Evolutionary conservation across 345 rosid genomes (phyloP).

Genomic region (Eucalyptus pumila): DNA sequence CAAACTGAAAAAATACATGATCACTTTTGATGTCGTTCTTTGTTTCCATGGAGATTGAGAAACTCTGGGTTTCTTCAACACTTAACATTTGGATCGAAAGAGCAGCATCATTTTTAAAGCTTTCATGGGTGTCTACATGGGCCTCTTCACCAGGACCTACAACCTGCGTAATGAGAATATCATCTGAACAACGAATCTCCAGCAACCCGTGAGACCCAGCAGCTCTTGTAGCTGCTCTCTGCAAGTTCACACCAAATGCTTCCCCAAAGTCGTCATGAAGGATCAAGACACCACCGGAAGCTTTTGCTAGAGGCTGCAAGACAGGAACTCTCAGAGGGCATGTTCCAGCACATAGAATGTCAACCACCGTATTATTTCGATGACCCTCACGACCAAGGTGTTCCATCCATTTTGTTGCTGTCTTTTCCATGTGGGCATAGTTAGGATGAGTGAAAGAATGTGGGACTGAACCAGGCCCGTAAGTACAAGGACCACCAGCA

Average conservation of each 20-base stretch:
- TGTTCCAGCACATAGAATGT: constrained; percentile 95
- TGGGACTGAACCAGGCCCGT: constrained; percentile 91
- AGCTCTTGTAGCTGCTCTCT: constrained; percentile 82
- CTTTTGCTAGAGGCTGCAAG: constrained; percentile 85
- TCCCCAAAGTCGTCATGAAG: constrained; percentile 99
- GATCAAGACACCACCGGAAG: constrained; percentile 92
- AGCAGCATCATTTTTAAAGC: constrained; percentile 54
- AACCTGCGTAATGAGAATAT: constrained; percentile 77
- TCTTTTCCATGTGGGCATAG: constrained; percentile 82
- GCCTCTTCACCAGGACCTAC: constrained; percentile 99
- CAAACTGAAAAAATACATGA: constrained; percentile 72
- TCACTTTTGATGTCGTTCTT: constrained; percentile 72
- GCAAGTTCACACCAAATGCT: constrained; percentile 95
- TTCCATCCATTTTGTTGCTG: constrained; percentile 81
- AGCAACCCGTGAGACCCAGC: constrained; percentile 78
- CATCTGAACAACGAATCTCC: constrained; percentile 95
- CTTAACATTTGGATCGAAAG: constrained; percentile 76
- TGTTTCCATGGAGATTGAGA: constrained; percentile 76
- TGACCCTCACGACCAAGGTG: constrained; percentile 73
- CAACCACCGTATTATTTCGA: constrained; percentile 64
- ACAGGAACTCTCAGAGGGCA: constrained; percentile 88
- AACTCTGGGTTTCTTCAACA: constrained; percentile 93
- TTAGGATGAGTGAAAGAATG: constrained; percentile 79
- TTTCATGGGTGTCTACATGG: constrained; percentile 57
- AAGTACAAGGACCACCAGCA: constrained; percentile 91